Evolutionary conservation across 2,329 filamentous ascomycete species (phyloP), one percentile per base, ranked within the genome.

Genomic region (Blastomyces percursus): DNA sequence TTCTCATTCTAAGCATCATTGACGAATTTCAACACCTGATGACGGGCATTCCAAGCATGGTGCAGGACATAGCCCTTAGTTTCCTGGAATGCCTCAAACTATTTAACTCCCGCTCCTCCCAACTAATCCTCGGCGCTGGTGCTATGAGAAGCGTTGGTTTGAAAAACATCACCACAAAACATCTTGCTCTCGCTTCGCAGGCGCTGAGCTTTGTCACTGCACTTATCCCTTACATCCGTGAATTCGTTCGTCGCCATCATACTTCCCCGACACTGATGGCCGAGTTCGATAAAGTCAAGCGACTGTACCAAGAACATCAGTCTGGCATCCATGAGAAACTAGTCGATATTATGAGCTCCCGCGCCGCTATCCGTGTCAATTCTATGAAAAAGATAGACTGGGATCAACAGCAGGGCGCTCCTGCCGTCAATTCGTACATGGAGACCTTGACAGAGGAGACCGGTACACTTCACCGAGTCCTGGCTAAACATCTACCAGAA

Each of bases 61-160:
- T 91, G 0, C 81, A 86, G 1, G 91, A 96, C 63, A 87, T 96
- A 61, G 89, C 90, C 0, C 80, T 84, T 2, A 87, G 86, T 0
- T 82, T 99, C 12, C 80, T 96, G 51, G 87, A 94, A 27, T 96
- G 95, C 71, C 81, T 97, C 16, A 90, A 94, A 67, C 82, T 96
- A 3, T 99, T 97, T 81, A 96, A 99, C 74, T 96, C 91, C 2
- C 88, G 94, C 24, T 92, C 92, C 63, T 95, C 89, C n/a, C 94
- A 99, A 73, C 83, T 99, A 63, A 96, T 99, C 66, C 85, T 99
- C 7, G 94, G 94, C 0, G 94, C 94, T 1, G 94, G 94, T 4
- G 94, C 94, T 3, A 96, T 90, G 5, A 82, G 86, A 44, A 91
- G 89, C 30, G 94, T 92, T 0, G 93, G 93, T 0, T 80, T 99